Base-by-base conservation (phyloP, 2,329 filamentous ascomycete genomes). In the Fusarium sp. region DNA sequence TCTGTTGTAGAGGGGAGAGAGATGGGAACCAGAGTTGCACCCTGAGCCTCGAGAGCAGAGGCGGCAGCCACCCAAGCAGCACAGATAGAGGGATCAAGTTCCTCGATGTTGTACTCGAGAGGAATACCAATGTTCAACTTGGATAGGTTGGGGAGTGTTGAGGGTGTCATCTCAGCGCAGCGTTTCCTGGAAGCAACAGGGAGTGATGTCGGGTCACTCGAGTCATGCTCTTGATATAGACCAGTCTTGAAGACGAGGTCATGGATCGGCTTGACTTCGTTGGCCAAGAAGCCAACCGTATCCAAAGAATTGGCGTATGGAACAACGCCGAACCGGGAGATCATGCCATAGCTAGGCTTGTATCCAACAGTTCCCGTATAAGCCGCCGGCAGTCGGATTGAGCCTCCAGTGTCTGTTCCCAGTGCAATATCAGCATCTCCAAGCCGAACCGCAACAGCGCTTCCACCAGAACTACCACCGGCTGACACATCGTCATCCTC, bases 251-350 rank as follows among this genome's bases (percentile, higher is more conserved):
- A 80, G 66, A 89, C 64, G n/a, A 92, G 79, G 46, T 85, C 79
- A 42, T 85, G 83, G 7, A 93, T 87, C 2, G 79, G 80, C n/a
- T 79, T 80, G 1, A 90, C 89, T 5, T 84, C 85, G 55, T 80
- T 83, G 1, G 91, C 91, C 49, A 98, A 75, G 5, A 98, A 86
- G 0, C 95, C 95, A 10, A 98, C 94, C 0, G 95, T 98, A 79
- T 98, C 95, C 10, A 98, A 85, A 2, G 94, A 97, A 81, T 98
- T 98, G 10, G 95, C 95, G 80, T 98, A 98, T 16, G 94, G 92
- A 58, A 98, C 90, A 3, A 98, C 93, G 1, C 95, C 95, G 86
- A 92, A 94, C 67, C 95, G 88, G 51, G 94, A 97, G 33, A 98
- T 82, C 83, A 96, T 88, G 17, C 95, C 95, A 79, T 98, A 98